Conservation (phyloP, 768 basidiomycete species). For the Lactarius akahatsu region DNA sequence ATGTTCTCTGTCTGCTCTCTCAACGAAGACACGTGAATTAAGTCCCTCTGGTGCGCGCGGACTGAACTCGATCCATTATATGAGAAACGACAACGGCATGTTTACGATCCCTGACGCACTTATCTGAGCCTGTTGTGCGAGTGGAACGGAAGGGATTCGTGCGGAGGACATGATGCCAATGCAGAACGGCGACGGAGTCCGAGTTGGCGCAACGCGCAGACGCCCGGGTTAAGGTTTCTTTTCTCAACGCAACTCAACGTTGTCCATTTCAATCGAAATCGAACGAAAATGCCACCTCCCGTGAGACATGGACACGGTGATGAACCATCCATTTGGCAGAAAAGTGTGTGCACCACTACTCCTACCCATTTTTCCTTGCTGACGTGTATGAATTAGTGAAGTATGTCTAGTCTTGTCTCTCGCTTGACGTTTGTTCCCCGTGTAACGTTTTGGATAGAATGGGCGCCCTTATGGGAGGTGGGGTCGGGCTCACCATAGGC, state of each 20-base stretch:
- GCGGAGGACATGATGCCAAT: constrained; percentile 7
- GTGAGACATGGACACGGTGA: constrained; percentile 22
- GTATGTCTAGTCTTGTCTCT: constrained; percentile 40
- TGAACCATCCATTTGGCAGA: constrained; percentile 31
- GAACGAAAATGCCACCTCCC: constrained; percentile 26
- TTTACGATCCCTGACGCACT: constrained; percentile 49
- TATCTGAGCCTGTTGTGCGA: constrained; percentile 82
- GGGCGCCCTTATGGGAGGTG: constrained; percentile 90
- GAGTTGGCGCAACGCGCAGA: neutral
- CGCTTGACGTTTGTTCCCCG: constrained; percentile 4
- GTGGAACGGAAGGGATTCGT: constrained; percentile 51
- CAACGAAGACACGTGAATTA: constrained; percentile 72
- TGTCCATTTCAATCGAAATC: constrained; percentile 7
- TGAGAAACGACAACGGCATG: constrained; percentile 3
- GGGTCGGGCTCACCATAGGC: constrained; percentile 94
- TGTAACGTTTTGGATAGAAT: constrained; percentile 52
- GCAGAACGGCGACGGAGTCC: constrained; percentile 5
- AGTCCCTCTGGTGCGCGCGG: constrained; percentile 80
- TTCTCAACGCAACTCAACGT: neutral
- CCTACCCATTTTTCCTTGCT: neutral
- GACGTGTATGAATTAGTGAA: constrained; percentile 48
- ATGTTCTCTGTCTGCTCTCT: constrained; percentile 75
- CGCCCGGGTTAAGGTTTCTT: constrained; percentile 21
- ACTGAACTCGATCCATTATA: constrained; percentile 46
- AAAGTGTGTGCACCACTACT: constrained; percentile 25